Percentiles rank a stretch among this genome's conserved stretches.
phyloP scores from a whole-genome alignment of 371 early-diverging fungal genomes.

The Conidiobolus incongruus region DNA sequence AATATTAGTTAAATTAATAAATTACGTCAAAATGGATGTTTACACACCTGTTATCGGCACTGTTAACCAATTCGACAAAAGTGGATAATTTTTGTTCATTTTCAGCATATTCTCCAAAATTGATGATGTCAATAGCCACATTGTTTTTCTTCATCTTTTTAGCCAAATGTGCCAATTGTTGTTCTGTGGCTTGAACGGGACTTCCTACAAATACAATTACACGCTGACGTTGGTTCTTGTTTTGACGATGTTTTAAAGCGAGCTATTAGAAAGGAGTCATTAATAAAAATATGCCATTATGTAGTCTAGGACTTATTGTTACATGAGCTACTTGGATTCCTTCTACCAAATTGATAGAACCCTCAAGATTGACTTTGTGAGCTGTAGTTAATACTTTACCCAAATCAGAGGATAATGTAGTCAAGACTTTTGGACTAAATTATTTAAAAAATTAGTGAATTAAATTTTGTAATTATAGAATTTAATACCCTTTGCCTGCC shows the following conservation, averaged over 20 bases:
- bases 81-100: slow-evolving; percentile 82
- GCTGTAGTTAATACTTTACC: slow-evolving; percentile 77
- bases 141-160: slow-evolving; percentile 96
- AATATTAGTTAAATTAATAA: not conserved
- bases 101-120: slow-evolving; percentile 86
- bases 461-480: not conserved
- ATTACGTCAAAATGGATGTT: not conserved
- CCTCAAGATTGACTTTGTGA: slow-evolving; percentile 53
- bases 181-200: slow-evolving; percentile 61
- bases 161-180: slow-evolving; percentile 66
- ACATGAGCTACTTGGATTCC: slow-evolving; percentile 94
- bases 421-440: slow-evolving; percentile 77
- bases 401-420: slow-evolving; percentile 71
- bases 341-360: slow-evolving; percentile 49
- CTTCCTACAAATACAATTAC: slow-evolving; percentile 89
- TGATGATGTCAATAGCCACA: slow-evolving; percentile 84
- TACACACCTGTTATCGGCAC: slow-evolving; percentile 58
- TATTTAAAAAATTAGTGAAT: not conserved
- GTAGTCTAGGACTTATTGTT: slow-evolving; percentile 4
- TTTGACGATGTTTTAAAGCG: slow-evolving; percentile 88
- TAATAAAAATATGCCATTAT: not conserved
- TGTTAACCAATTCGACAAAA: slow-evolving; percentile 73
- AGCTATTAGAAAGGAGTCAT: slow-evolving; percentile 17
- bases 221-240: slow-evolving; percentile 84
- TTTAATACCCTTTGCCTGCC: slow-evolving; percentile 56